These are phyloP conservation scores for Iberis pinnata DNA, from an alignment of 345 rosid species.

Conservation along the genomic window DNA sequence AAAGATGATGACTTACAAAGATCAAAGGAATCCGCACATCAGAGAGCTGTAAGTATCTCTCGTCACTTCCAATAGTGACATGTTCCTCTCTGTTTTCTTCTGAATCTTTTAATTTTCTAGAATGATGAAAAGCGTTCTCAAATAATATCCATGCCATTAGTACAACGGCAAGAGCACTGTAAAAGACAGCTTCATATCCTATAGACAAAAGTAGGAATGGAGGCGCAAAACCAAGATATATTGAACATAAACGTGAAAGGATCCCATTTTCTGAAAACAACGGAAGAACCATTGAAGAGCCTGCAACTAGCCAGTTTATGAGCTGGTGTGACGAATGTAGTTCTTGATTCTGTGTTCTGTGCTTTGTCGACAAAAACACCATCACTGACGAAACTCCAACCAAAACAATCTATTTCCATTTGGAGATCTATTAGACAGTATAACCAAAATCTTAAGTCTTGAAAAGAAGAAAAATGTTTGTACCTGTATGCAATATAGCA, in stretches of 20 bases:
- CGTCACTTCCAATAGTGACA: conserved; percentile 39
- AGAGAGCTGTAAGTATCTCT: conserved; percentile 70
- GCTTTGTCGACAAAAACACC: conserved; percentile 77
- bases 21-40: conserved; percentile 74
- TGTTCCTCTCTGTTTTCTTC: conserved; percentile 32
- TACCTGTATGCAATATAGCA: conserved; percentile 73
- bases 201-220: conserved; percentile 83
- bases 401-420: conserved; percentile 52
- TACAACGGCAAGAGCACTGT: conserved; percentile 70
- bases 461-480: conserved; percentile 3
- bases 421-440: not conserved
- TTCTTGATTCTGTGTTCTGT: conserved; percentile 81
- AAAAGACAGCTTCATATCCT: conserved; percentile 94
- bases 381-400: conserved; percentile 69
- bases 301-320: conserved; percentile 71
- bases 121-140: conserved; percentile 60
- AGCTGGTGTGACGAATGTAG: conserved; percentile 69
- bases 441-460: not conserved
- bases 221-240: conserved; percentile 89
- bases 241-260: conserved; percentile 69
- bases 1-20: conserved; percentile 53
- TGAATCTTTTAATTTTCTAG: conserved; percentile 36
- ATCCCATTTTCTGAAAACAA: conserved; percentile 63
- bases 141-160: conserved; percentile 78
- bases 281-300: conserved; percentile 74